Conservation (phyloP, 2,329 filamentous ascomycete genomes). For the Sarocladiaceae sp. region DNA sequence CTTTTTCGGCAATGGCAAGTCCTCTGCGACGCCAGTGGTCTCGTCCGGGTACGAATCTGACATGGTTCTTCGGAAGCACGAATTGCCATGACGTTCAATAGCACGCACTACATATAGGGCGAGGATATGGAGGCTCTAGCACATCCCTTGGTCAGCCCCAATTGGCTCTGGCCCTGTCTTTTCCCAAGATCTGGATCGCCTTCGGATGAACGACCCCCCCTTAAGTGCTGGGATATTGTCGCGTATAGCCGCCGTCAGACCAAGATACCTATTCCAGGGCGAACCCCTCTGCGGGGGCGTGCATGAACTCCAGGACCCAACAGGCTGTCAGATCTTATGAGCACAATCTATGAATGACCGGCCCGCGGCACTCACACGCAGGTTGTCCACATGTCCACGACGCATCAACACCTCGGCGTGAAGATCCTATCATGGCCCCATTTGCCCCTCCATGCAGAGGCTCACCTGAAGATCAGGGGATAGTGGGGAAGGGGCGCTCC, state of each 20-base stretch:
- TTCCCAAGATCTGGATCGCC: constrained; percentile 8
- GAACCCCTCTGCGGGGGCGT: not conserved
- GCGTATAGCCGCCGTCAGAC: constrained; percentile 4
- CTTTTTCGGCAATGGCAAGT: not conserved
- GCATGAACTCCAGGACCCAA: not conserved
- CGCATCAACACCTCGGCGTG: constrained; percentile 2
- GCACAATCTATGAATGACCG: constrained; percentile 4
- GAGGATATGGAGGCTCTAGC: constrained; percentile 2
- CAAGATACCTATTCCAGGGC: not conserved
- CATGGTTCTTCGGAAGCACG: not conserved
- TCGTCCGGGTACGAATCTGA: constrained; percentile 2
- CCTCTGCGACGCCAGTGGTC: constrained; percentile 1
- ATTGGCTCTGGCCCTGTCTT: not conserved
- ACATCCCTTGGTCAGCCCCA: not conserved
- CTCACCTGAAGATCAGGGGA: constrained; percentile 9
- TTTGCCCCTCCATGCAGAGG: not conserved
- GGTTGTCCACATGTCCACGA: not conserved
- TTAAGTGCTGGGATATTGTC: constrained; percentile 7
- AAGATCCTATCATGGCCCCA: not conserved
- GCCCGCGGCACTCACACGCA: not conserved
- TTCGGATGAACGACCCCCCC: not conserved
- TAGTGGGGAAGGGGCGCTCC: not conserved
- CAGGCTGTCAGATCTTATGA: constrained; percentile 8
- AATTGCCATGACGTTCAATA: constrained; percentile 1
- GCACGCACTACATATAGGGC: not conserved